Conservation (phyloP, 257 asterid genomes). For the Solanum paucissectum region DNA sequence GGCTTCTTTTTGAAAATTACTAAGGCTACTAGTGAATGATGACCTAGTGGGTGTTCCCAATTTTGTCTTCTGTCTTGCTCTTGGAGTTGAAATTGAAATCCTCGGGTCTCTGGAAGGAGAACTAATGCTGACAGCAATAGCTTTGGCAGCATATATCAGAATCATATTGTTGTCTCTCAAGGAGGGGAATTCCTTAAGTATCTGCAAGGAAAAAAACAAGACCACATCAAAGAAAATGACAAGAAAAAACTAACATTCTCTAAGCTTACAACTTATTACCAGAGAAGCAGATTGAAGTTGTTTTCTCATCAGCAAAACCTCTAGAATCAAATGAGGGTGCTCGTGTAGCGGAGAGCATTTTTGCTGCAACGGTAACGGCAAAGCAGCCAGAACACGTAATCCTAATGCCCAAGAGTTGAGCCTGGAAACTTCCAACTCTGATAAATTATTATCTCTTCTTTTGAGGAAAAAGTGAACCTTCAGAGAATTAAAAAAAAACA, state of each 20-base stretch:
- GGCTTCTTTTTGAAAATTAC: constrained; percentile 92
- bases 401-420: constrained; percentile 98
- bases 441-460: constrained; percentile 78
- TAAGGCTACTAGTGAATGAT: constrained; percentile 74
- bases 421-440: constrained; percentile 83
- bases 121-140: constrained; percentile 73
- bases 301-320: constrained; percentile 94
- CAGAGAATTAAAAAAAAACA: constrained; percentile 11
- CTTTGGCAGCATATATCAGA: constrained; percentile 82
- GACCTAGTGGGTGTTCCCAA: constrained; percentile 65
- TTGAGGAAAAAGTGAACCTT: constrained; percentile 98
- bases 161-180: constrained; percentile 73
- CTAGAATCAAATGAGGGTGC: constrained; percentile 91
- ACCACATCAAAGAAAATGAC: neutral
- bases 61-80: constrained; percentile 74
- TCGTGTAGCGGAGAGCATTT: constrained; percentile 93
- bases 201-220: constrained; percentile 33
- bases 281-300: constrained; percentile 92
- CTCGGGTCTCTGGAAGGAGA: constrained; percentile 74
- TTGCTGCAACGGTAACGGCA: constrained; percentile 98
- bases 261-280: constrained; percentile 31
- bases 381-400: constrained; percentile 84
- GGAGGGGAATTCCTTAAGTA: constrained; percentile 77
- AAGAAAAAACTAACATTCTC: neutral
- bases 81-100: constrained; percentile 53